Percentiles rank a stretch among this genome's conserved stretches.
These are phyloP conservation scores for Talaromyces liani DNA, from an alignment of 495 filamentous ascomycete genomes.

Conservation along the genomic window DNA sequence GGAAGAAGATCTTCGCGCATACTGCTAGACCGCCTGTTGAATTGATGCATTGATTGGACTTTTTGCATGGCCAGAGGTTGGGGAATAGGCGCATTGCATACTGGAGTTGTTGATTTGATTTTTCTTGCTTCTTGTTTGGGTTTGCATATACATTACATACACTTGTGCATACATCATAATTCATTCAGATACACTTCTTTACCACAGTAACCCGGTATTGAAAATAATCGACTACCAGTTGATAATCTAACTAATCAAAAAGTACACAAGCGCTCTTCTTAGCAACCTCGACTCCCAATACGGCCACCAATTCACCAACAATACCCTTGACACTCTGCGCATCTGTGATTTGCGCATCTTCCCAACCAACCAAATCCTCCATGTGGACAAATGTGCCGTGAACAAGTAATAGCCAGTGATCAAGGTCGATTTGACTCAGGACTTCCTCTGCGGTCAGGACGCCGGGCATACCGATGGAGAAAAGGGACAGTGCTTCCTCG, in stretches of 20 bases:
- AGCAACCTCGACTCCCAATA: constrained; percentile 61
- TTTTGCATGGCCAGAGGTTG: not conserved
- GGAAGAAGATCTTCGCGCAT: constrained; percentile 57
- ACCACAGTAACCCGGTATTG: too few species aligned
- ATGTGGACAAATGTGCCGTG: constrained; percentile 35
- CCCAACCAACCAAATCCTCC: constrained; percentile 61
- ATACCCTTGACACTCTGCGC: constrained; percentile 52
- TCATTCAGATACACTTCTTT: not conserved
- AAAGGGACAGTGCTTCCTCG: constrained; percentile 49
- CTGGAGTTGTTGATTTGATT: not conserved
- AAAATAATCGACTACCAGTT: not conserved
- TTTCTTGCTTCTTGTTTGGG: not conserved
- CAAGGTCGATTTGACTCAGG: constrained; percentile 49
- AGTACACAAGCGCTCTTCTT: constrained; percentile 40
- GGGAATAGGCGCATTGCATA: not conserved
- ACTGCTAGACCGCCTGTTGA: constrained; percentile 85
- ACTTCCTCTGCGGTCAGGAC: constrained; percentile 60
- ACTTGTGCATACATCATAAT: not conserved
- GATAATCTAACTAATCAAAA: constrained; percentile 12
- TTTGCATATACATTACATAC: not conserved
- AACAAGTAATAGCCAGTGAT: constrained; percentile 43
- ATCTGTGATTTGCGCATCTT: constrained; percentile 45
- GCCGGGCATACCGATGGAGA: constrained; percentile 69
- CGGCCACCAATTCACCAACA: constrained; percentile 70
- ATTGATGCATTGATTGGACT: constrained; percentile 55